phyloP scores from a whole-genome alignment of 257 asterid genomes.

The Schizonepeta tenuifolia region DNA sequence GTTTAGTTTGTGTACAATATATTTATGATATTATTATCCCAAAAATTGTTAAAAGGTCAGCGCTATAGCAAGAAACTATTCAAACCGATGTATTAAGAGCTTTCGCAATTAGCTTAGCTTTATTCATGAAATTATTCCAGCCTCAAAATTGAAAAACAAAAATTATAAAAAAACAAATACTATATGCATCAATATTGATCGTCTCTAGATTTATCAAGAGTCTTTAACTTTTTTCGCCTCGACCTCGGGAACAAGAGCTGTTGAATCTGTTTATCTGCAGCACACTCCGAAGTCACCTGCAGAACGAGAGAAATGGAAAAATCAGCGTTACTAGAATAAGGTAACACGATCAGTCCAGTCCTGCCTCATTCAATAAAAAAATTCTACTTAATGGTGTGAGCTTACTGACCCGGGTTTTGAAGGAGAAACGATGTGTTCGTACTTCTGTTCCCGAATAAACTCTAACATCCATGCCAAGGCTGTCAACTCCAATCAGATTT shows the following conservation, averaged over 20 bases:
- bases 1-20: neutral
- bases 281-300: slow-evolving; percentile 68
- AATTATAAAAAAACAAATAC: neutral
- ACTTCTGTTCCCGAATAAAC: slow-evolving; percentile 70
- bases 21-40: too few relatives aligned
- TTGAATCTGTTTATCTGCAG: slow-evolving; percentile 81
- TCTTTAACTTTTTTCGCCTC: slow-evolving; percentile 53
- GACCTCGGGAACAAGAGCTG: slow-evolving; percentile 76
- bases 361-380: neutral
- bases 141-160: slow-evolving; percentile 16
- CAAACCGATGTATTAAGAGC: slow-evolving; percentile 7
- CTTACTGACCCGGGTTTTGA: slow-evolving; percentile 67
- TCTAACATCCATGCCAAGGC: slow-evolving; percentile 82
- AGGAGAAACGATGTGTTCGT: slow-evolving; percentile 72
- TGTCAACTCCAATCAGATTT: slow-evolving; percentile 74
- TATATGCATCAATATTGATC: slow-evolving; percentile 42
- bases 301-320: neutral
- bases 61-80: neutral
- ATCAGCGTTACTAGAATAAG: neutral
- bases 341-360: neutral
- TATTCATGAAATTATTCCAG: slow-evolving; percentile 25
- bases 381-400: neutral
- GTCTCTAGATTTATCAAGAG: slow-evolving; percentile 42
- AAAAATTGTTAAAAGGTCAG: neutral
- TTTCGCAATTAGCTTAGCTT: slow-evolving; percentile 1